Evolutionary conservation across 1,284 basidiomycete species (phyloP).

Genomic region (Violaceomyces palustris): DNA sequence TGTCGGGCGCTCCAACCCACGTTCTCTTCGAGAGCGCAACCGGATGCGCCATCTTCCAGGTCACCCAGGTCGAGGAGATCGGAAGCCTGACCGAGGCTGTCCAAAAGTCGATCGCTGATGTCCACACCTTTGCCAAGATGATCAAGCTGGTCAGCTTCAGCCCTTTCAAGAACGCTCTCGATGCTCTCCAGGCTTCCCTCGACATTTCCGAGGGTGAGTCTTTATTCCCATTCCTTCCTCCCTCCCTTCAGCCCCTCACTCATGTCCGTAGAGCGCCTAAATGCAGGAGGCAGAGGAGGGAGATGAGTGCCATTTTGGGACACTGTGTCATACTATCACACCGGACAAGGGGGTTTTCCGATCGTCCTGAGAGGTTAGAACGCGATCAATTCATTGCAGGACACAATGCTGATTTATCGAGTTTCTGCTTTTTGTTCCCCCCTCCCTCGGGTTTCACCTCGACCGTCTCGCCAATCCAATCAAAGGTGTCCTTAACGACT

Average conservation of each 20-base stretch:
- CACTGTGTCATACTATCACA: too few species aligned
- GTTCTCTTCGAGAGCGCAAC: constrained; percentile 91
- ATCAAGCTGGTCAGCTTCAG: constrained; percentile 84
- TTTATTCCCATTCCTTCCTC: not conserved
- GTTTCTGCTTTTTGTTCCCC: not conserved
- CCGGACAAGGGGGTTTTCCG: too few species aligned
- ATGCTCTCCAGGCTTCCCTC: constrained; percentile 93
- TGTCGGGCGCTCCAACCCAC: constrained; percentile 59
- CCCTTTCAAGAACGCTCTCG: constrained; percentile 90
- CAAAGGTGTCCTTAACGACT: constrained; percentile 81
- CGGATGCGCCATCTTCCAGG: constrained; percentile 90
- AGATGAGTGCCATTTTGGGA: too few species aligned
- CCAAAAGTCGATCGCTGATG: constrained; percentile 66
- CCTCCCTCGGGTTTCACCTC: too few species aligned
- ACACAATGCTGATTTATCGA: not conserved
- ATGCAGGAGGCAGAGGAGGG: too few species aligned
- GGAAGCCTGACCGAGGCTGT: constrained; percentile 75
- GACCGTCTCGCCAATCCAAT: too few species aligned
- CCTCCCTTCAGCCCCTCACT: not conserved
- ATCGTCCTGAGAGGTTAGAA: too few species aligned
- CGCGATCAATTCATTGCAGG: not conserved
- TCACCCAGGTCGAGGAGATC: constrained; percentile 82
- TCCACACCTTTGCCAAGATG: constrained; percentile 90
- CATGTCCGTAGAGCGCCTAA: too few species aligned
- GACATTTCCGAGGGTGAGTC: constrained; percentile 86